phyloP scores from a whole-genome alignment of 208 protist genomes.

The Blechomonas ayalai region DNA sequence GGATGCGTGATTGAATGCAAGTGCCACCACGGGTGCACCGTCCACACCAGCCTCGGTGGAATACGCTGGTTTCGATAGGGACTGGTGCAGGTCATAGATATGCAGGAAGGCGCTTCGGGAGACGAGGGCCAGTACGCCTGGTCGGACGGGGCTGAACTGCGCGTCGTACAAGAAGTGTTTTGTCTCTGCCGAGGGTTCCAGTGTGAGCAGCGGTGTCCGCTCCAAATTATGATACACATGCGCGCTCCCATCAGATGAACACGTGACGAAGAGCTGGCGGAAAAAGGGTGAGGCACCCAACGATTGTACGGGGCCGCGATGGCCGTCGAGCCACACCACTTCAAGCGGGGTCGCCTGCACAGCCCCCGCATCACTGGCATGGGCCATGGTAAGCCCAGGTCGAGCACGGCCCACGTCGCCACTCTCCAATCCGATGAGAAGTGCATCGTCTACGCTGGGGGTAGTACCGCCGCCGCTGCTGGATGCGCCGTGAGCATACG shows the following conservation, averaged over 20 bases:
- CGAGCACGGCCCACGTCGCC: constrained; percentile 80
- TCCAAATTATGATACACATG: constrained; percentile 76
- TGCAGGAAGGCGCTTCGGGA: constrained; percentile 73
- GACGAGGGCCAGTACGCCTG: constrained; percentile 68
- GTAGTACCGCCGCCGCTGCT: constrained; percentile 8
- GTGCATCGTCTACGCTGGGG: constrained; percentile 38
- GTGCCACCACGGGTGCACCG: constrained; percentile 45
- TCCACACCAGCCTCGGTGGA: constrained; percentile 53
- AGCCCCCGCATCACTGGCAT: constrained; percentile 4
- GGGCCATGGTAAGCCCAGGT: constrained; percentile 19
- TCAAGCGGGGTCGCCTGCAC: constrained; percentile 31
- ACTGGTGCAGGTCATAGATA: constrained; percentile 81
- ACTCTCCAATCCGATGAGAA: constrained; percentile 81
- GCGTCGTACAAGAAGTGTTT: constrained; percentile 83
- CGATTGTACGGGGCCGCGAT: constrained; percentile 73
- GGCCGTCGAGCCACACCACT: constrained; percentile 63
- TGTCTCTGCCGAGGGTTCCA: constrained; percentile 74
- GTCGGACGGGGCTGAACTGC: constrained; percentile 80
- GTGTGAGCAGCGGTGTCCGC: constrained; percentile 45
- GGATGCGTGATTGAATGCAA: constrained; percentile 54
- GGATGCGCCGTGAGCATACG: constrained; percentile 18
- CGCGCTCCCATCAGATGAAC: constrained; percentile 78
- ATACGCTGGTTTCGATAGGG: constrained; percentile 44
- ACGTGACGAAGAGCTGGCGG: constrained; percentile 79
- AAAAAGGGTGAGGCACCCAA: constrained; percentile 80